These are phyloP conservation scores for Plasmodium yoelii DNA, from an alignment of 169 alveolate species.

Conservation along the genomic window DNA sequence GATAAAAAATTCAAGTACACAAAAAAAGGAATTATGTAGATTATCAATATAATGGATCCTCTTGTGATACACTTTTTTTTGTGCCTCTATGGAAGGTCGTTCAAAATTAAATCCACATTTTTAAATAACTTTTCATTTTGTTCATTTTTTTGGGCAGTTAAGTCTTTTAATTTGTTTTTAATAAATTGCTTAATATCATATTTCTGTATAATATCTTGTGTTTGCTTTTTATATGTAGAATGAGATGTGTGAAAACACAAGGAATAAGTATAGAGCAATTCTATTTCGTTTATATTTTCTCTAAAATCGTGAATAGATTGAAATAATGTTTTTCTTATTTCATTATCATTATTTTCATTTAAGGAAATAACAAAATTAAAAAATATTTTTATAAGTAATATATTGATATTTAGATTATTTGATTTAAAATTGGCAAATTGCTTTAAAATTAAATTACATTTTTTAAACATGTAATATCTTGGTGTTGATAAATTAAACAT, in stretches of 20 bases:
- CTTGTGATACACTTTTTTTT: neutral
- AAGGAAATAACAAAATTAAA: constrained; percentile 37
- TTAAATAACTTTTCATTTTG: constrained; percentile 41
- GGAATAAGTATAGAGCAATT: constrained; percentile 20
- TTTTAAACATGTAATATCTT: constrained; percentile 60
- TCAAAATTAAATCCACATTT: constrained; percentile 33
- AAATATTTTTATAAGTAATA: constrained; percentile 33
- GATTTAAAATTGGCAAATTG: constrained; percentile 40
- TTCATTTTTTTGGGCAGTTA: constrained; percentile 32
- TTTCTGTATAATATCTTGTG: constrained; percentile 40
- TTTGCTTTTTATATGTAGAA: constrained; percentile 18
- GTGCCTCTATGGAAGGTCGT: constrained; percentile 9
- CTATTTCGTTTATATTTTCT: constrained; percentile 20
- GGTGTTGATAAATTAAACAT: constrained; percentile 67
- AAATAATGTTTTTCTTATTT: constrained; percentile 35
- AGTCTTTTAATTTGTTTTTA: constrained; percentile 18
- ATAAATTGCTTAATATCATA: constrained; percentile 26
- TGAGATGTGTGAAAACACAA: constrained; percentile 61
- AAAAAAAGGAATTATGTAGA: too few species aligned
- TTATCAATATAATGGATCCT: neutral
- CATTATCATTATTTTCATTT: constrained; percentile 55
- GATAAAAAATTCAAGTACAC: too few species aligned
- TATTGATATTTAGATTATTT: constrained; percentile 31
- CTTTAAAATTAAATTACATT: constrained; percentile 25
- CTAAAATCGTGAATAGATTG: constrained; percentile 30